Evolutionary conservation across 2,329 filamentous ascomycete genomes (phyloP).

Genomic region (Penicillium sp.): DNA sequence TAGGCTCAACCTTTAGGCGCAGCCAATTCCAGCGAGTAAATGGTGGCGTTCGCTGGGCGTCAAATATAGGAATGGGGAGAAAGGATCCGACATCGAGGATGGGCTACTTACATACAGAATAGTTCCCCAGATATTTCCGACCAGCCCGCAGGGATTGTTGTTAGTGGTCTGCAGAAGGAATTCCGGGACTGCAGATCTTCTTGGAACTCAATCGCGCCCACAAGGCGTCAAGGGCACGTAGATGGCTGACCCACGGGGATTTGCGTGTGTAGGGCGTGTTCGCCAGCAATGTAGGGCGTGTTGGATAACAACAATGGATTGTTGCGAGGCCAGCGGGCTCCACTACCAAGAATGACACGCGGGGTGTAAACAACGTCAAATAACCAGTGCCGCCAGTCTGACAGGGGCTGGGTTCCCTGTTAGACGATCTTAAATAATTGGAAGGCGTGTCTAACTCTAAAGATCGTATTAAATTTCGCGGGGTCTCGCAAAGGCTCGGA

Average conservation of each 20-base stretch:
- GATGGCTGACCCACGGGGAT: neutral
- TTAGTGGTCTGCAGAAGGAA: slow-evolving; percentile 14
- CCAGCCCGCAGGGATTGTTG: slow-evolving; percentile 10
- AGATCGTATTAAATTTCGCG: neutral
- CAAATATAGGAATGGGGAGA: neutral
- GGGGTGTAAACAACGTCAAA: slow-evolving; percentile 11
- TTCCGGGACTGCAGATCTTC: slow-evolving; percentile 18
- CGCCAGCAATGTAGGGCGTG: slow-evolving; percentile 23
- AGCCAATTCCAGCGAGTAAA: neutral
- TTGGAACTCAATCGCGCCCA: slow-evolving; percentile 5
- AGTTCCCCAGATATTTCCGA: neutral
- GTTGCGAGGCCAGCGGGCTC: slow-evolving; percentile 9
- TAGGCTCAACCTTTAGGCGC: neutral
- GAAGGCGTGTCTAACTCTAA: neutral
- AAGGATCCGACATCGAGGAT: neutral
- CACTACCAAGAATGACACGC: slow-evolving; percentile 18
- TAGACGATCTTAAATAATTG: neutral
- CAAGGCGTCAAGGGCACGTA: neutral
- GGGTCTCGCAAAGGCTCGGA: neutral
- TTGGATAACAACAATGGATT: slow-evolving; percentile 5
- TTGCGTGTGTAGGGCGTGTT: neutral
- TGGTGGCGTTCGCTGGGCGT: neutral
- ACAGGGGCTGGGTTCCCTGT: neutral
- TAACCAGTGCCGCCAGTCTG: neutral
- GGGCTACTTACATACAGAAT: neutral